Base-by-base conservation (phyloP, 2,329 filamentous ascomycete genomes). In the Colletotrichum euphorbiae region DNA sequence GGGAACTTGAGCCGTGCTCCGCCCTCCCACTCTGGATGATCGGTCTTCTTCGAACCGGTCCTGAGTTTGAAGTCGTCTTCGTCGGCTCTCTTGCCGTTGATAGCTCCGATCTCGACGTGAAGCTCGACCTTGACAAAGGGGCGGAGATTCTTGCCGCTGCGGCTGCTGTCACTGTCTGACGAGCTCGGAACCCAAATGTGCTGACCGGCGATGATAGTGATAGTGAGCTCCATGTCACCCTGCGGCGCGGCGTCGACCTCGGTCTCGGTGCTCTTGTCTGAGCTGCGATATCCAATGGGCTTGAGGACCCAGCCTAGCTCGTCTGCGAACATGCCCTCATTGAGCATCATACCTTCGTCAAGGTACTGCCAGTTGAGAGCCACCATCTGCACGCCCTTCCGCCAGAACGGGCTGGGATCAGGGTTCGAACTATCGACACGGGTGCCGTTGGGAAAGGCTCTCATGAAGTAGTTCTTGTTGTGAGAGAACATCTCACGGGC, bases 281-380 rank as follows among this genome's bases (percentile, higher is more conserved):
- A 76, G 71, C 82, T 83, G 67, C 89, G 90, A 77, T 94, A 96
- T 15, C 91, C 91, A 36, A 85, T 77, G 0, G 94, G 94, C 79
- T 98, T 98, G 69, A 96, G 84, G 2, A 94, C 89, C 92, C 93
- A 98, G 45, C 95, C 94, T 46, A 87, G 82, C 57, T 92, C 91
- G 9, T 89, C 92, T 40, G 93, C 93, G 77, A 98, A 99, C 96
- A 99, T 98, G 76, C 92, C 96, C 74, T 97, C 92, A 76, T 98
- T 98, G 76, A 99, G 88, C 84, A 98, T 97, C 88, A 98, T 97
- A 48, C 93, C 93, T 64, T 96, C 89, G 76, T 98, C 95, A 72
- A 94, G 91, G 3, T 91, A 95, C 79, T 99, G 96, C 95, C 96
- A 98, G 78, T 99, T 99, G 78, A 98, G 87, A 17, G 96, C 95